A percentile compares a stretch with the other conserved stretches of the same genome.
These are phyloP conservation scores for Mentha longifolia DNA, from an alignment of 257 asterid species.

Conservation along the genomic window DNA sequence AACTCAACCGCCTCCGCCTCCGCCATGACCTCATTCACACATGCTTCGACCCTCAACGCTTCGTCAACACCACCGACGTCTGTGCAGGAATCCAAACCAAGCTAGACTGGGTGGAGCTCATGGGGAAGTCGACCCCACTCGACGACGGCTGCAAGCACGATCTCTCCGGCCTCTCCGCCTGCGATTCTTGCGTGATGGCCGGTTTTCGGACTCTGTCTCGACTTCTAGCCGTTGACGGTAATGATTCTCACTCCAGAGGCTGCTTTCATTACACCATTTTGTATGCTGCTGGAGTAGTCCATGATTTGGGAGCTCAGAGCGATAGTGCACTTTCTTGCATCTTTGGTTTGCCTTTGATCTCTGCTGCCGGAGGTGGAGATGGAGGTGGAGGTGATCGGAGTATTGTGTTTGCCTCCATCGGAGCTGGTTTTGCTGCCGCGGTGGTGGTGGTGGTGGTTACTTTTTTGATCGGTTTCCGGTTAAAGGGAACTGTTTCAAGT, in stretches of 20 bases:
- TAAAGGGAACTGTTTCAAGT: slow-evolving; percentile 26
- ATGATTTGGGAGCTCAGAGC: slow-evolving; percentile 56
- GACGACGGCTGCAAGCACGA: slow-evolving; percentile 46
- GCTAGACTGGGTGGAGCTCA: slow-evolving; percentile 44
- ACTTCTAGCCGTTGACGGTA: slow-evolving; percentile 45
- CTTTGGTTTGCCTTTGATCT: slow-evolving; percentile 53
- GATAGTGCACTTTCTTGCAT: slow-evolving; percentile 58
- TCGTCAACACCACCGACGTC: slow-evolving; percentile 48
- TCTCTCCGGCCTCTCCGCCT: slow-evolving; percentile 44
- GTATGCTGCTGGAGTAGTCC: slow-evolving; percentile 64
- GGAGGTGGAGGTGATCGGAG: slow-evolving; percentile 15
- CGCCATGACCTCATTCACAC: slow-evolving; percentile 39
- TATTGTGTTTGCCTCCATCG: slow-evolving; percentile 39
- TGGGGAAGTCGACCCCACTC: slow-evolving; percentile 46
- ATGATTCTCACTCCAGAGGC: slow-evolving; percentile 48
- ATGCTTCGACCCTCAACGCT: slow-evolving; percentile 50
- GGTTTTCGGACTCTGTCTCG: slow-evolving; percentile 55
- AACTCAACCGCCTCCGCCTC: slow-evolving; percentile 46
- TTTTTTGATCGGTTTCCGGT: slow-evolving; percentile 35
- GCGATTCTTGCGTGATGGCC: slow-evolving; percentile 60
- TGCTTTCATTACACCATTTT: slow-evolving; percentile 58
- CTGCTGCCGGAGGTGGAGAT: too few relatives aligned
- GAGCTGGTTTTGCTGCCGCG: slow-evolving; percentile 43
- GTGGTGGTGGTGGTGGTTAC: slow-evolving; percentile 26
- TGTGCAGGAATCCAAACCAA: slow-evolving; percentile 54